phyloP scores from a whole-genome alignment of 768 basidiomycete species.

The Russula compacta region DNA sequence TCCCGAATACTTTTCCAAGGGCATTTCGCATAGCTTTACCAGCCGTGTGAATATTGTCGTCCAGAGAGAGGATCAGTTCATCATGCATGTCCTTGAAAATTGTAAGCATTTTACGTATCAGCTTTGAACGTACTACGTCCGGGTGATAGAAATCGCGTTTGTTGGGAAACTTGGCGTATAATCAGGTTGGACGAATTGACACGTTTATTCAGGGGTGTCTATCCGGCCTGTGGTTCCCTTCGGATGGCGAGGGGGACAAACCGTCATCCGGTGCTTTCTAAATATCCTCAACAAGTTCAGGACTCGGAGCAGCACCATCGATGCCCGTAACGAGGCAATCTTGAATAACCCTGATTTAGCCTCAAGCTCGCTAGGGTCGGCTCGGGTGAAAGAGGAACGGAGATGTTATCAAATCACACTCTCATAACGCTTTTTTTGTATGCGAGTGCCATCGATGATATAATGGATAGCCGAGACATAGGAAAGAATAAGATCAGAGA shows the following conservation, averaged over 20 bases:
- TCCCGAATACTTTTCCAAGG: too few species aligned
- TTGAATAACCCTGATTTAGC: conserved; percentile 29
- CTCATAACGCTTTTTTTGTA: conserved; percentile 29
- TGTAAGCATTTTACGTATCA: too few species aligned
- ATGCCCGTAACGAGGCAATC: conserved; percentile 33
- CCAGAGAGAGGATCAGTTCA: too few species aligned
- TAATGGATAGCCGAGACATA: conserved; percentile 22
- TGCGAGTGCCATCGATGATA: conserved; percentile 20
- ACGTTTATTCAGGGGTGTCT: too few species aligned
- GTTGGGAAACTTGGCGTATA: too few species aligned
- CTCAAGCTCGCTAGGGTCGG: neutral
- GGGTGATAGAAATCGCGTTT: too few species aligned
- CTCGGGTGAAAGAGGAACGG: too few species aligned
- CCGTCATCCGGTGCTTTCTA: conserved; percentile 38
- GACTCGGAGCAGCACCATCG: conserved; percentile 38
- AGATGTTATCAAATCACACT: conserved; percentile 19
- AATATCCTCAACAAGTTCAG: conserved; percentile 40
- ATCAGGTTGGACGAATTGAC: too few species aligned
- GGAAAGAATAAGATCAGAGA: conserved; percentile 6
- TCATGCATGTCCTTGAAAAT: too few species aligned
- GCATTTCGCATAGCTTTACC: too few species aligned
- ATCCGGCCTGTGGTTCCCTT: conserved; percentile 33
- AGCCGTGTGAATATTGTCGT: too few species aligned
- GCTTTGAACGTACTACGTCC: too few species aligned
- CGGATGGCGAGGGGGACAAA: conserved; percentile 33